Conservation (phyloP, 208 protist species). For the Trypanosoma rangeli region DNA sequence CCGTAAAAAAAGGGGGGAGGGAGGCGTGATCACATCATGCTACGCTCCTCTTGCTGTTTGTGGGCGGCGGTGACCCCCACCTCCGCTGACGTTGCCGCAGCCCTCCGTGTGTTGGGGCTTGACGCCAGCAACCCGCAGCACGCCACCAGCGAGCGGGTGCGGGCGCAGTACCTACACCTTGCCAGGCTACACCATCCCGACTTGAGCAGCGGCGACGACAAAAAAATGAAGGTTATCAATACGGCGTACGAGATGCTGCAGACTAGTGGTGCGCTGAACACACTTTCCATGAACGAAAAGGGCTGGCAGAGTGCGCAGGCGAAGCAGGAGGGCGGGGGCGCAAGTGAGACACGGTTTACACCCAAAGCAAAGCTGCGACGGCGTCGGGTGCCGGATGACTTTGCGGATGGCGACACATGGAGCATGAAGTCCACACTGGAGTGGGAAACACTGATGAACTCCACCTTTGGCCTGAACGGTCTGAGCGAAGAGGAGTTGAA, state of each 20-base stretch:
- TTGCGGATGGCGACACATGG: constrained; percentile 84
- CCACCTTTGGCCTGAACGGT: constrained; percentile 24
- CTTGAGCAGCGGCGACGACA: constrained; percentile 79
- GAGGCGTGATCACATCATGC: constrained; percentile 39
- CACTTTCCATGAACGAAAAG: neutral
- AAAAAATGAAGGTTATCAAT: constrained; percentile 89
- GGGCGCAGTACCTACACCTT: constrained; percentile 81
- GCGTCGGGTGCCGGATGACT: constrained; percentile 74
- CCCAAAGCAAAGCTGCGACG: constrained; percentile 51
- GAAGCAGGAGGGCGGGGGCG: neutral
- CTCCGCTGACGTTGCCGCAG: constrained; percentile 54
- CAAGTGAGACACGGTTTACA: constrained; percentile 32
- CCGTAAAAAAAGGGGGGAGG: constrained; percentile 6
- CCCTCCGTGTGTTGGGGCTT: constrained; percentile 78
- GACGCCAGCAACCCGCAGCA: constrained; percentile 30
- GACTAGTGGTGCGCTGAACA: constrained; percentile 51
- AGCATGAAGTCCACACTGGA: constrained; percentile 78
- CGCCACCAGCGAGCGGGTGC: constrained; percentile 45
- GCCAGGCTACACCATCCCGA: constrained; percentile 89
- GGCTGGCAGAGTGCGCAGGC: neutral
- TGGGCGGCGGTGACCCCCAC: constrained; percentile 25
- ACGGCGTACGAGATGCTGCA: constrained; percentile 89
- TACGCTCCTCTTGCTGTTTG: constrained; percentile 18
- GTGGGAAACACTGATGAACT: constrained; percentile 69
- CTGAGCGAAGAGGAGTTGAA: constrained; percentile 62